These are phyloP conservation scores for Tetrapisispora taiwanensis DNA, from an alignment of 805 yeast genomes.

Conservation along the genomic window DNA sequence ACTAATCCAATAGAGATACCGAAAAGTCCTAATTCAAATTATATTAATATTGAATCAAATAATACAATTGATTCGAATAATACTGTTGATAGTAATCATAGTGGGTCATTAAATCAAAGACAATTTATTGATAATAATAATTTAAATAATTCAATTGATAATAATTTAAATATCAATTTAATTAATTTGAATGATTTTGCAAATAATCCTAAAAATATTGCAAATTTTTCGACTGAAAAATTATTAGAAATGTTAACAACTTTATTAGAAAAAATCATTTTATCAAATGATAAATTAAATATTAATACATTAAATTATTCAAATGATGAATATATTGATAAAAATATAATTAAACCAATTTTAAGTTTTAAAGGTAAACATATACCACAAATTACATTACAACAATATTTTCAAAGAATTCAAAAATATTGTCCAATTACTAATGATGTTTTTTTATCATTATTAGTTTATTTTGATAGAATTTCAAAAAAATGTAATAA, in stretches of 20 bases:
- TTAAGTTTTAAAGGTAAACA: conserved; percentile 92
- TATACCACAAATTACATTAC: conserved; percentile 88
- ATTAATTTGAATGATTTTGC: background rate
- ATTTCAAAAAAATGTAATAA: conserved; percentile 57
- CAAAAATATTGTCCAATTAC: conserved; percentile 98
- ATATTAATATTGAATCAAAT: background rate
- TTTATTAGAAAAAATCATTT: conserved; percentile 73
- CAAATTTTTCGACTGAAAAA: conserved; percentile 72
- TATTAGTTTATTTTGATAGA: conserved; percentile 88
- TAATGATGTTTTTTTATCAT: conserved; percentile 84
- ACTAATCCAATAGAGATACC: background rate
- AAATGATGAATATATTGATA: conserved; percentile 23
- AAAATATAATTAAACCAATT: conserved; percentile 33
- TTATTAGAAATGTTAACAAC: conserved; percentile 78
- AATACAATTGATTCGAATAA: background rate
- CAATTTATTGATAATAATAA: background rate
- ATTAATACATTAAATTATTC: conserved; percentile 3
- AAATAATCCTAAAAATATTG: conserved; percentile 39
- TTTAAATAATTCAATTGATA: background rate
- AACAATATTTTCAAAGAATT: conserved; percentile 81
- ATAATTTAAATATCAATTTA: background rate
- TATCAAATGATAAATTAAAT: conserved; percentile 73
- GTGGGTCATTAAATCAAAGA: background rate
- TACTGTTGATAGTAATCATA: background rate
- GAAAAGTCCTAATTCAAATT: background rate